These are phyloP conservation scores for Termitomyces sp. DNA, from an alignment of 768 basidiomycete genomes.

Conservation along the genomic window DNA sequence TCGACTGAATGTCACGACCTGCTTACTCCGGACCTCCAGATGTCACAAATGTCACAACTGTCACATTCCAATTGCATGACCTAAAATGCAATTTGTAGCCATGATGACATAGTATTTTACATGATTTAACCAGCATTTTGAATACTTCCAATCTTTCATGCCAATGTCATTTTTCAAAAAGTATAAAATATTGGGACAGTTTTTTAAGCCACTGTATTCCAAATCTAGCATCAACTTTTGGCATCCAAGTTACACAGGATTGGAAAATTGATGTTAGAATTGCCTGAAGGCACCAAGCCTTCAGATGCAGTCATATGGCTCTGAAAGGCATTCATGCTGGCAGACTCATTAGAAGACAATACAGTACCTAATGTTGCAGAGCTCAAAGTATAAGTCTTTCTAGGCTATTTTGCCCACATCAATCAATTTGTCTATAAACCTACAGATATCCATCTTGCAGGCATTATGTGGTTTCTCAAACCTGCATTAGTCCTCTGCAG, in stretches of 20 bases:
- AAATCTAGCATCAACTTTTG: conserved; percentile 61
- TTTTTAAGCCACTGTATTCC: too few relatives aligned
- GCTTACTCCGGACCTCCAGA: too few relatives aligned
- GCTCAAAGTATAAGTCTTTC: conserved; percentile 53
- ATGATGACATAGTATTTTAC: too few relatives aligned
- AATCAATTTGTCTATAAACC: conserved; percentile 11
- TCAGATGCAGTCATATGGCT: conserved; percentile 66
- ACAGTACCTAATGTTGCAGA: conserved; percentile 46
- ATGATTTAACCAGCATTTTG: too few relatives aligned
- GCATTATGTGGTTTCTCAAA: conserved; percentile 54
- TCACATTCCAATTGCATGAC: too few relatives aligned
- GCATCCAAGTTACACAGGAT: conserved; percentile 73
- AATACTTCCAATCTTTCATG: too few relatives aligned
- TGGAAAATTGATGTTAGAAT: conserved; percentile 62
- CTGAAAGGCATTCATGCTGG: conserved; percentile 70
- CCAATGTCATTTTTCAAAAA: too few relatives aligned
- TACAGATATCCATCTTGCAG: conserved; percentile 65
- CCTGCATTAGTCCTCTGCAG: not conserved
- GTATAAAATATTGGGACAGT: too few relatives aligned
- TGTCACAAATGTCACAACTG: too few relatives aligned
- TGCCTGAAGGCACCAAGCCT: conserved; percentile 30
- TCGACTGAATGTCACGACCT: too few relatives aligned
- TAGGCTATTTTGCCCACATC: conserved; percentile 9
- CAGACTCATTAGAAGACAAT: conserved; percentile 60
- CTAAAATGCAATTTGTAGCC: too few relatives aligned